Evolutionary conservation across 2,329 filamentous ascomycete genomes (phyloP), one percentile per base, ranked within the genome.

Genomic region (Pezicula neosporulosa): DNA sequence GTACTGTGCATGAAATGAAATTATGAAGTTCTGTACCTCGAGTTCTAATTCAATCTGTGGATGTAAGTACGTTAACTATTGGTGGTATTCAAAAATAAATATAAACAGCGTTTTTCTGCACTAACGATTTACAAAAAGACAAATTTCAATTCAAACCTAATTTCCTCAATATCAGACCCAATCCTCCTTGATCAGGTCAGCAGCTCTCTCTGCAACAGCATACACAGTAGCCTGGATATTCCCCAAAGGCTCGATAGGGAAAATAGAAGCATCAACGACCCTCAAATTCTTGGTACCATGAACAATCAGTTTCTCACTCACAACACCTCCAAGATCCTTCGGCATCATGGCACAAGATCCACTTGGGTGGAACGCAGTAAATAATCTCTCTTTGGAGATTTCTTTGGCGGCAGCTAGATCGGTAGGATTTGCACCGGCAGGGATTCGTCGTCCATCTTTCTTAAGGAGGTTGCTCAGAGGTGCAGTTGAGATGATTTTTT

Each of bases 121-220:
- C n/a, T n/a, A n/a, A n/a, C n/a, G n/a, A n/a, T n/a, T n/a, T n/a
- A n/a, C n/a, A n/a, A n/a, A n/a, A n/a, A n/a, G n/a, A n/a, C n/a
- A n/a, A n/a, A n/a, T n/a, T n/a, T n/a, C n/a, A n/a, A n/a, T n/a
- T n/a, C n/a, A n/a, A n/a, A n/a, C n/a, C n/a, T n/a, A n/a, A n/a
- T n/a, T n/a, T n/a, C n/a, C n/a, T n/a, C n/a, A n/a, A n/a, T n/a
- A n/a, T n/a, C 21, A 21, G 5, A 30, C 28, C 45, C 45, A 48
- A 38, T 37, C 35, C 18, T 39, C 16, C 36, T 48, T 48, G n/a
- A 48, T 39, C 15, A 48, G 10, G 85, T 90, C 67, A 76, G 88
- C 2, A 75, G 82, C 46, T 38, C 49, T 52, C 35, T 52, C 50
- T 3, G 44, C 50, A 43, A 52, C 37, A 27, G 50, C 50, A 44